A percentile compares a stretch with the other conserved stretches of the same genome.
Evolutionary conservation across 2,329 filamentous ascomycete species (phyloP).

Genomic region (Botrytis medusae): DNA sequence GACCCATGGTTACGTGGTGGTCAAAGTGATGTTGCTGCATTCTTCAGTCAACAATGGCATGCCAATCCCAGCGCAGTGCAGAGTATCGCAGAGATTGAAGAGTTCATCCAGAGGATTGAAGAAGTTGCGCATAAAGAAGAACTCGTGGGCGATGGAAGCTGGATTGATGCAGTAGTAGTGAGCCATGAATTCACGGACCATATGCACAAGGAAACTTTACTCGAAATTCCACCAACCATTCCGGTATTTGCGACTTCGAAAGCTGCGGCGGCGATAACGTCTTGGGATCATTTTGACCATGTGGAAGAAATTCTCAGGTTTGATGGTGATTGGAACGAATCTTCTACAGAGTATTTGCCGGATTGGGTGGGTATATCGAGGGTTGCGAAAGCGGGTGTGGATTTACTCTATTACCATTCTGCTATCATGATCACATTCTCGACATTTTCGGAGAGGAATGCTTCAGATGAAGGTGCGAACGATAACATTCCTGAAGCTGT

Average conservation of each 20-base stretch:
- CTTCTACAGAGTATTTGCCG: conserved; percentile 45
- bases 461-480: conserved; percentile 29
- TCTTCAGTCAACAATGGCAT: conserved; percentile 68
- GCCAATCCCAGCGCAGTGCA: conserved; percentile 53
- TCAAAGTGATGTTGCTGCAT: conserved; percentile 61
- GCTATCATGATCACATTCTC: conserved; percentile 60
- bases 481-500: conserved; percentile 50
- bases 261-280: conserved; percentile 55
- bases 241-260: conserved; percentile 61
- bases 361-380: conserved; percentile 62
- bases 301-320: conserved; percentile 46
- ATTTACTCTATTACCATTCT: conserved; percentile 59
- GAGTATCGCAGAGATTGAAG: conserved; percentile 56
- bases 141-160: conserved; percentile 30
- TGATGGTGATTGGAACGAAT: conserved; percentile 39
- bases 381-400: conserved; percentile 53
- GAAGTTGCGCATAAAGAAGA: conserved; percentile 9
- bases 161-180: conserved; percentile 59
- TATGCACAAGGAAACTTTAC: conserved; percentile 61
- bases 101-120: conserved; percentile 52
- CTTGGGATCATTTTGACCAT: conserved; percentile 59
- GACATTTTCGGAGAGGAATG: not conserved
- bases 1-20: conserved; percentile 65
- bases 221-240: conserved; percentile 52
- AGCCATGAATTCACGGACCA: conserved; percentile 68